Base-by-base conservation (phyloP, 176 grass and related monocot species). In the Oryza meyeriana region DNA sequence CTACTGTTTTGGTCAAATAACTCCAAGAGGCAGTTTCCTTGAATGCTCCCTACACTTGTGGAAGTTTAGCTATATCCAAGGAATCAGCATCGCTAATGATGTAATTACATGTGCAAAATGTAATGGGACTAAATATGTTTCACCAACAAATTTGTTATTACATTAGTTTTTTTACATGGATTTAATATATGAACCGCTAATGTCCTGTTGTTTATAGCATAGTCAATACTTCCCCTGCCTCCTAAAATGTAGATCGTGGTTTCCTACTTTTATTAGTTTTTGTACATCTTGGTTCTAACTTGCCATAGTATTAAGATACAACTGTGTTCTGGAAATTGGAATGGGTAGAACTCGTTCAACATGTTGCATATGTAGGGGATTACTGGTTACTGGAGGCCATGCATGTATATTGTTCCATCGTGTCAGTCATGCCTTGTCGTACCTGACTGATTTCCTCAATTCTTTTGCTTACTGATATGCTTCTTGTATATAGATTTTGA, bases 401-500 rank as follows among this genome's bases (percentile, higher is more conserved):
- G 25, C 10, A 59, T 77, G 34, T 72, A 77, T 72, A 10, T 38
- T 26, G 5, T 77, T 81, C 55, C 11, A 71, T 72, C 78, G 61
- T 81, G 14, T 38, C 48, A 59, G 26, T 61, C 16, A 48, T 38
- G 14, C 29, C 10, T 64, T 81, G 29, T 26, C 18, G 11, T 50
- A 42, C 52, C 27, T 24, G 7, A 77, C 62, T 47, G 35, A 25
- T 74, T 72, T 80, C 0, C 6, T 81, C n/a, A 13, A 28, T 72
- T 82, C 24, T 17, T 38, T 74, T 44, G 48, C 74, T 78, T 86
- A 83, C 17, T 81, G 20, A 27, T 77, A 85, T 76, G 10, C 31
- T 66, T 57, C 66, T 71, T 75, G 28, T 52, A 11, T 86, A 28
- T 64, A 92, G 87, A 92, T 88, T 94, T 94, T 89, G 87, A 89